These are phyloP conservation scores for Alternaria metachromatica DNA, from an alignment of 2,329 filamentous ascomycete genomes.

Conservation along the genomic window DNA sequence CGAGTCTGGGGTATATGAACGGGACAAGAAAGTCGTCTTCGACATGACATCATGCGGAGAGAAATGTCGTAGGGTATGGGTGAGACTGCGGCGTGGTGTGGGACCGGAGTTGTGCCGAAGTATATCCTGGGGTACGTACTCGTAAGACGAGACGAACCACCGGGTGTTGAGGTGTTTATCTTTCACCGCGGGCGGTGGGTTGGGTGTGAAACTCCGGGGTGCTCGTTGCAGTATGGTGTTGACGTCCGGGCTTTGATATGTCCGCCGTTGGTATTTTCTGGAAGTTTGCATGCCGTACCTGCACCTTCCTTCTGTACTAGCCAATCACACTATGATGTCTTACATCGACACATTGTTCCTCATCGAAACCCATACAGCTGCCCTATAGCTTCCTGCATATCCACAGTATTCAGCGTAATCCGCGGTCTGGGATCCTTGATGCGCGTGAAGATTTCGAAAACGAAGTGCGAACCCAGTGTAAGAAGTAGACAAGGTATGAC, in stretches of 20 bases:
- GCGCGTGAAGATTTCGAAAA: background rate
- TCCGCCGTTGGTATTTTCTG: background rate
- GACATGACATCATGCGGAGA: background rate
- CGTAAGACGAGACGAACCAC: background rate
- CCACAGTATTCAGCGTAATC: conserved; percentile 6
- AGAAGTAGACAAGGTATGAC: conserved; percentile 14
- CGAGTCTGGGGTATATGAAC: background rate
- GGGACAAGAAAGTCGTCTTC: background rate
- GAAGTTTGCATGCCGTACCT: background rate
- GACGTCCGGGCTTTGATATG: background rate
- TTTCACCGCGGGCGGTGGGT: background rate
- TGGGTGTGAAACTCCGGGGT: background rate
- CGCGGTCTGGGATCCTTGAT: background rate
- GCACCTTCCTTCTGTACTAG: background rate
- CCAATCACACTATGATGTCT: background rate
- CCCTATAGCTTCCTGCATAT: conserved; percentile 11
- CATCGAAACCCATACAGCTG: conserved; percentile 8
- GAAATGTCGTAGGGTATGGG: background rate
- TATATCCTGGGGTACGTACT: background rate
- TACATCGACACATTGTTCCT: background rate
- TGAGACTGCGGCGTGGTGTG: background rate
- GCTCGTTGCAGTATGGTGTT: background rate
- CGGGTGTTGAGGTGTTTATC: background rate
- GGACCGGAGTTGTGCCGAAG: background rate
- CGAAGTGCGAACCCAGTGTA: conserved; percentile 12